Evolutionary conservation across 352 stramenopile species (phyloP), one percentile per base, ranked within the genome.

Genomic region (Globisporangium cylindrosporum): DNA sequence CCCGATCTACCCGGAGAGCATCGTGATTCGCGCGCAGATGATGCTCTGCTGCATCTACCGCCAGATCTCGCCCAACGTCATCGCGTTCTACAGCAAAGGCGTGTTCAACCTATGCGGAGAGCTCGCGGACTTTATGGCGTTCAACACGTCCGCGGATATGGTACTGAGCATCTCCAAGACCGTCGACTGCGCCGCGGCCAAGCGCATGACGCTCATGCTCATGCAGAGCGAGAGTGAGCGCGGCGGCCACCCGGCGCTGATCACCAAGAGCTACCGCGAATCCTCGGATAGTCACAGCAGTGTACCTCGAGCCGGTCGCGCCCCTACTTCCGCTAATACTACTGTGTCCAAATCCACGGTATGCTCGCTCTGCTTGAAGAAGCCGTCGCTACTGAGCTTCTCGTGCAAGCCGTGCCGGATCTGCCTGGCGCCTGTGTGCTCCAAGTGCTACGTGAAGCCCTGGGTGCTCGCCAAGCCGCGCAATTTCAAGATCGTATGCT

Each of bases 41-140:
- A 86, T 82, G 74, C 62, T 88, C 38, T 88, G 80, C 63, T 84
- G 77, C 59, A 89, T 90, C 60, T 85, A 82, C 54, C 78, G 82
- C 0, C 79, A 91, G 56, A 32, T 80, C 22, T 60, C 69, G 6
- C 72, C 79, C 0, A 72, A 72, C 36, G 58, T 72, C 3, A 79
- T 91, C 14, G 61, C 71, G 18, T 74, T 81, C 57, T 91, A 86
- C 55, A 75, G 73, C 54, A 89, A 86, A 36, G 82, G 82, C 10
- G 77, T 85, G 66, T 77, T 88, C 51, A 73, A 89, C 64, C 63
- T 88, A 4, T 73, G 76, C 4, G 82, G 79, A 2, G 71, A 83
- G 9, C 67, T 86, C 4, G 67, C 78, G 0, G 68, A 80, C 2
- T 73, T 82, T 15, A 63, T 88, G 3, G 71, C 80, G 20, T 83